A percentile compares a stretch with the other conserved stretches of the same genome.
Evolutionary conservation across 306 rosid species (phyloP).

Genomic region (Canavalia gladiata): DNA sequence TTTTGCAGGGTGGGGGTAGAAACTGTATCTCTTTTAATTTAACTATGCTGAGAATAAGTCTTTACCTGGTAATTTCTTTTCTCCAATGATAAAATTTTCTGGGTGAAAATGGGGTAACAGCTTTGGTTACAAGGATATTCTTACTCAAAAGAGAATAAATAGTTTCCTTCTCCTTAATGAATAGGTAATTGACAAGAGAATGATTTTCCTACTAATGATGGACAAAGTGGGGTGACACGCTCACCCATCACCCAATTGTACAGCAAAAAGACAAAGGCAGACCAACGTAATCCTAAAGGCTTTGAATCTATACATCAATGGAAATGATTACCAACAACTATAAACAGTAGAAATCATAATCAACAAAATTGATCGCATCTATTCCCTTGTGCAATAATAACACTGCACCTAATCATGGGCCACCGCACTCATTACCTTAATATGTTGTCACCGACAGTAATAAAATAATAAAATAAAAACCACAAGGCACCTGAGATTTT

Average conservation of each 20-base stretch:
- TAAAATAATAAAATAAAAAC: slow-evolving; percentile 5
- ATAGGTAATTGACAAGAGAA: slow-evolving; percentile 3
- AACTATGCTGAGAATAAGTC: neutral
- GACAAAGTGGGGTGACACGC: slow-evolving; percentile 26
- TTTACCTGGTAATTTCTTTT: neutral
- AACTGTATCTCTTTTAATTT: slow-evolving; percentile 6
- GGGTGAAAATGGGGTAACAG: slow-evolving; percentile 3
- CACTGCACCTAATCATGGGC: slow-evolving; percentile 34
- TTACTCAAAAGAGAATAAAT: neutral
- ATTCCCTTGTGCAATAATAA: slow-evolving; percentile 39
- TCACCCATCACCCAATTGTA: slow-evolving; percentile 28
- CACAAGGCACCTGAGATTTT: neutral
- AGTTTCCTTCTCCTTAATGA: slow-evolving; percentile 4
- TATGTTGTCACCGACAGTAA: slow-evolving; percentile 36
- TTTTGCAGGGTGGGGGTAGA: neutral
- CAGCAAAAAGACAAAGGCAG: slow-evolving; percentile 33
- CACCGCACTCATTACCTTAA: slow-evolving; percentile 39
- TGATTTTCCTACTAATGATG: slow-evolving; percentile 19
- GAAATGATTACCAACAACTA: slow-evolving; percentile 38
- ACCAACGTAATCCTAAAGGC: slow-evolving; percentile 27
- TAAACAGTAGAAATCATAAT: slow-evolving; percentile 31
- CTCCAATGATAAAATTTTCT: neutral
- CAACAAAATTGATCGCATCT: slow-evolving; percentile 19
- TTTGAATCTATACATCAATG: slow-evolving; percentile 3
- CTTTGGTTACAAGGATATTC: neutral